Evolutionary conservation across 352 stramenopile species (phyloP), one percentile per base, ranked within the genome.

Genomic region (Pythium angustatum): DNA sequence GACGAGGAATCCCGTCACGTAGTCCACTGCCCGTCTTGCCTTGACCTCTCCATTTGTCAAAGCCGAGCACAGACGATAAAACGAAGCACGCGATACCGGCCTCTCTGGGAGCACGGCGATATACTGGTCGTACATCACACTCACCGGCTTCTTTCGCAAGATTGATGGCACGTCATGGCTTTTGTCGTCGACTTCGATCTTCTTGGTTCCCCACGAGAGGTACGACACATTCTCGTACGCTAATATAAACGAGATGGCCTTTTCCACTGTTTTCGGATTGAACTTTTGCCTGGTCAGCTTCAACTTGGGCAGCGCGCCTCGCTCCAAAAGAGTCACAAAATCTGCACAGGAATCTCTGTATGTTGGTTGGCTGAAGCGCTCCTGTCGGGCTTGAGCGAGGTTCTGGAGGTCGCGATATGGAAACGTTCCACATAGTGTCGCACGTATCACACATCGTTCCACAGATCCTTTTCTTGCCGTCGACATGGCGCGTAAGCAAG

Each of bases 141-240:
- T 58, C 0, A 26, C 36, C 0, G 58, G 47, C 8, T 58, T 57
- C 47, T 51, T 65, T 6, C 24, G 31, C 27, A 58, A n/a, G 31
- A 65, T 58, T 14, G 48, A 65, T 30, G 58, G 58, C 0, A 58
- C 36, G 33, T 65, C 58, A 22, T 58, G 22, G 1, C 5, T 27
- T 30, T 26, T 24, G 2, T 48, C 48, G 26, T 65, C 22, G 1
- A 65, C 36, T 12, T 11, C 2, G 11, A 65, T 44, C 14, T n/a
- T 44, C 6, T 53, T 52, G 14, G 58, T 65, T 2, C 58, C 58
- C 58, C 48, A 65, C 9, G 48, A 58, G 0, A 58, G n/a, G 14
- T 58, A 65, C 11, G 58, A 50, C 3, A 58, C 34, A 36, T 65
- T 65, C 2, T 58, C 27, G 8, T 33, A 58, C 27, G 58, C 15